Percentiles rank a stretch among this genome's conserved stretches.
Conservation (phyloP, 768 basidiomycete species). For the Phaeotremella fagi region DNA sequence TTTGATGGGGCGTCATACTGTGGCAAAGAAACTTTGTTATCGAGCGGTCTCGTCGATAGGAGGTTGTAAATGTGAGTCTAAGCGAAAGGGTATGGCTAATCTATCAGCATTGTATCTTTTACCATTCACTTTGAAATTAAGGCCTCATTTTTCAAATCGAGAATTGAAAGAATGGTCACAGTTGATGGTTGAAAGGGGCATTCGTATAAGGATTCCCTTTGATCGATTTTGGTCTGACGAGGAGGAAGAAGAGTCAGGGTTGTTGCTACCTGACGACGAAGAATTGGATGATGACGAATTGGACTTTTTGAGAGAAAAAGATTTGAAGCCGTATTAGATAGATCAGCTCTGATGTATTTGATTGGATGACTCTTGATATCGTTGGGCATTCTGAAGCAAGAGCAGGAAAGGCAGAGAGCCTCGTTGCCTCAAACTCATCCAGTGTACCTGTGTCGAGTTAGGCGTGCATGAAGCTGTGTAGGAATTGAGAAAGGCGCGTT, state of each 20-base stretch:
- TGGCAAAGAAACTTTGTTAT: slow-evolving; percentile 48
- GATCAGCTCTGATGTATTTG: no score
- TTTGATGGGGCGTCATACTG: slow-evolving; percentile 28
- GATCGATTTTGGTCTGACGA: slow-evolving; percentile 39
- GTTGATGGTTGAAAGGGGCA: slow-evolving; percentile 48
- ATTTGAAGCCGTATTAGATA: slow-evolving; percentile 45
- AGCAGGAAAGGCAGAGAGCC: no score
- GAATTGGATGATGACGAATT: slow-evolving; percentile 38
- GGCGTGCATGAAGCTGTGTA: no score
- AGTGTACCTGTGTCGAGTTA: no score
- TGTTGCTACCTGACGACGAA: slow-evolving; percentile 28
- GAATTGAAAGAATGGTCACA: slow-evolving; percentile 49
- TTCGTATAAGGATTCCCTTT: slow-evolving; percentile 44
- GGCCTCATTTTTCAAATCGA: slow-evolving; percentile 42
- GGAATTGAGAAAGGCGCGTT: no score
- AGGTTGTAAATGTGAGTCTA: slow-evolving; percentile 46
- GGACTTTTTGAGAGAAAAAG: slow-evolving; percentile 37
- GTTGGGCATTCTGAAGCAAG: no score
- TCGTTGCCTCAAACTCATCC: no score
- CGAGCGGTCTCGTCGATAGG: slow-evolving; percentile 47
- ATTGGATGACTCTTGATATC: no score
- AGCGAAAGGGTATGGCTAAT: not conserved
- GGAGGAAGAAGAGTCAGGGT: slow-evolving; percentile 19
- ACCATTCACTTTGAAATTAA: slow-evolving; percentile 45
- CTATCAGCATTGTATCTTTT: slow-evolving; percentile 49